Conservation (phyloP, 106 monocot genomes). For the Cymbidium sinense region DNA sequence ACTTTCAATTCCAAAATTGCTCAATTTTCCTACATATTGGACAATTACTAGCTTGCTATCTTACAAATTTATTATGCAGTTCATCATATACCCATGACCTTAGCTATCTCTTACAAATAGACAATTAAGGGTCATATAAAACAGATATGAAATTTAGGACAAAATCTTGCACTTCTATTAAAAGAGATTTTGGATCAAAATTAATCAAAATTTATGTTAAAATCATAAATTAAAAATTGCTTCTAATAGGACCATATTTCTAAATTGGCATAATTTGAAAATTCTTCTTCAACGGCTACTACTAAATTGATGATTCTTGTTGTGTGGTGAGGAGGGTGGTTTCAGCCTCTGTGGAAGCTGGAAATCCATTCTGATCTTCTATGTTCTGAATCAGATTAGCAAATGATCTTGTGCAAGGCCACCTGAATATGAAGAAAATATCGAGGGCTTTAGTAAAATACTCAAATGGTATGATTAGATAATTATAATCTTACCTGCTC, state of each 20-base stretch:
- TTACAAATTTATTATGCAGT: too few relatives aligned
- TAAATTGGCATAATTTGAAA: not conserved
- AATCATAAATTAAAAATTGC: too few relatives aligned
- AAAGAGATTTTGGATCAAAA: too few relatives aligned
- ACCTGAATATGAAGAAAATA: not conserved
- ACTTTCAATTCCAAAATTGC: too few relatives aligned
- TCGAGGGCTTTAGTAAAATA: not conserved
- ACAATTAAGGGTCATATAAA: too few relatives aligned
- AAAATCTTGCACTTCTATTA: too few relatives aligned
- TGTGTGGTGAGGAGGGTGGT: not conserved
- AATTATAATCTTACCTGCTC: conserved; percentile 3
- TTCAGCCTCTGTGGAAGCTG: conserved; percentile 5
- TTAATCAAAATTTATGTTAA: too few relatives aligned
- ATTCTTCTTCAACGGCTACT: not conserved
- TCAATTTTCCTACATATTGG: too few relatives aligned
- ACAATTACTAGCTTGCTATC: too few relatives aligned
- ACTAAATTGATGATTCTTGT: not conserved
- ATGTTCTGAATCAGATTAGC: not conserved
- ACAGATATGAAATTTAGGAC: too few relatives aligned
- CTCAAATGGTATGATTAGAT: not conserved
- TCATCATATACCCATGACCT: too few relatives aligned
- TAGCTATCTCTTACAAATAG: too few relatives aligned
- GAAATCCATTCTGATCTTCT: not conserved
- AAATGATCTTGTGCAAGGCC: conserved; percentile 9
- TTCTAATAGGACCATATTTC: not conserved